Evolutionary conservation across 495 filamentous ascomycete species (phyloP).

Genomic region (Aspergillus homomorphus): DNA sequence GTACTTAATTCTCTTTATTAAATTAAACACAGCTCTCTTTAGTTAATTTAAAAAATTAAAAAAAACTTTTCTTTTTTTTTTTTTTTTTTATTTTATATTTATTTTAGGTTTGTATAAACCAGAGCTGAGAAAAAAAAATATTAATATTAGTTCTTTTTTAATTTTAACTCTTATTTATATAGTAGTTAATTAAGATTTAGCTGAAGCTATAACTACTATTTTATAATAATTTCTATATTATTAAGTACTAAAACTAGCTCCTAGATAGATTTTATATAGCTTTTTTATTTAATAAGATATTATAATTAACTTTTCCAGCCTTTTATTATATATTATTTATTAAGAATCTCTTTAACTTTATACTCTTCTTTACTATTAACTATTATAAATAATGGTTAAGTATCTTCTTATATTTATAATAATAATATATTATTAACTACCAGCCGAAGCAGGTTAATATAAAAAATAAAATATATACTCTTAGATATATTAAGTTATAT

Average conservation of each 20-base stretch:
- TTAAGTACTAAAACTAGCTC: not conserved
- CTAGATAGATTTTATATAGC: not conserved
- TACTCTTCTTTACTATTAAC: not conserved
- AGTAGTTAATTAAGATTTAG: too few relatives aligned
- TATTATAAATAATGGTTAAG: not conserved
- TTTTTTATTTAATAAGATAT: not conserved
- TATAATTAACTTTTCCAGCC: not conserved
- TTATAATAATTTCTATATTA: not conserved
- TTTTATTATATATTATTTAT: conserved; percentile 3
- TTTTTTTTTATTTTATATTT: not conserved
- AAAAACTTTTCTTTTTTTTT: not conserved
- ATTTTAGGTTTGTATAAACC: not conserved
- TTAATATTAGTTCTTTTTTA: not conserved
- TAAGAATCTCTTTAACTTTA: not conserved
- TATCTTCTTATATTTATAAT: not conserved
- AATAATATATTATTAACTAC: conserved; percentile 3
- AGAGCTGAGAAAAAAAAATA: conserved; percentile 2
- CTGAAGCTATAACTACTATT: not conserved
- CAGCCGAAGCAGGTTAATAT: not conserved
- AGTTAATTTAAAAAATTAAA: not conserved
- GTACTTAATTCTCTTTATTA: too few relatives aligned
- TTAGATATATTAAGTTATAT: not conserved
- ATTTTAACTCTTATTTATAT: not conserved
- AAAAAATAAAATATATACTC: not conserved
- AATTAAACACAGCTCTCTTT: not conserved